These are phyloP conservation scores for Sporothrix euskadiensis DNA, from an alignment of 2,329 filamentous ascomycete species.

Conservation along the genomic window DNA sequence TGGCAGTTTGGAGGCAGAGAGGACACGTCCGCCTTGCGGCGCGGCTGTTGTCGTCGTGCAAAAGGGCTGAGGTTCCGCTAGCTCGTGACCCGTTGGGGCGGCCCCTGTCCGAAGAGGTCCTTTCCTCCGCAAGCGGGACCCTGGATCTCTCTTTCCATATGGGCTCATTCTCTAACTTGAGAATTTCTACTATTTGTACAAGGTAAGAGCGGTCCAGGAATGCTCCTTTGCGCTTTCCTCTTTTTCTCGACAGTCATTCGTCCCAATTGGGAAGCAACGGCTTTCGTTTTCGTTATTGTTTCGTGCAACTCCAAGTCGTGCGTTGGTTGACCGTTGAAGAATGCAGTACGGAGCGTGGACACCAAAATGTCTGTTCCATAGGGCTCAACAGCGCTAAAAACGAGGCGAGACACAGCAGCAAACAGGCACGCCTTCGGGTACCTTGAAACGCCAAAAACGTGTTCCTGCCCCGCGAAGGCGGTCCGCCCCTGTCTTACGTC, in stretches of 20 bases:
- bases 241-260: background rate
- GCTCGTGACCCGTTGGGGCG: background rate
- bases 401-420: background rate
- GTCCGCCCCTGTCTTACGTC: constrained; percentile 20
- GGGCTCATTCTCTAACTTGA: background rate
- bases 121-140: background rate
- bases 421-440: background rate
- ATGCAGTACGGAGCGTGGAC: background rate
- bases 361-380: background rate
- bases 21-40: background rate
- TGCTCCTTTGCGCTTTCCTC: background rate
- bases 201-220: background rate
- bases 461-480: constrained; percentile 12
- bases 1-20: background rate
- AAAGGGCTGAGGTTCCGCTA: constrained; percentile 1
- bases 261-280: background rate
- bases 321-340: background rate
- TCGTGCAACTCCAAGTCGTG: background rate
- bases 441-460: constrained; percentile 19
- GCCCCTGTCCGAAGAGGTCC: background rate
- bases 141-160: background rate
- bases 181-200: background rate
- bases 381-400: background rate
- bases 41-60: background rate
- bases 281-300: background rate